phyloP scores from a whole-genome alignment of 805 yeast species.

The Candida verbasci region DNA sequence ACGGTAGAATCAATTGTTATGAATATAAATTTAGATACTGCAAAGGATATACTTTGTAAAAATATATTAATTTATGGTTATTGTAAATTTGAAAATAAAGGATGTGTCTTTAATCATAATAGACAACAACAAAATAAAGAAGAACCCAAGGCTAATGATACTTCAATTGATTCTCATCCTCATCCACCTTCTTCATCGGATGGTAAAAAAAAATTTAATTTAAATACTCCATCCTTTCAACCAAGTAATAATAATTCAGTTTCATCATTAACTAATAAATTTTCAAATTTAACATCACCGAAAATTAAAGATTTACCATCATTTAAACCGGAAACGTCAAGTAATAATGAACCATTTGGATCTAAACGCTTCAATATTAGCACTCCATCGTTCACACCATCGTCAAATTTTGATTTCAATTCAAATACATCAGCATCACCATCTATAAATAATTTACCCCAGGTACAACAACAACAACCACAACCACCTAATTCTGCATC shows the following conservation, averaged over 20 bases:
- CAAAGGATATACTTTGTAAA: conserved; percentile 76
- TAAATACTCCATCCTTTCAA: conserved; percentile 42
- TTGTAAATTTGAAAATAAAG: conserved; percentile 83
- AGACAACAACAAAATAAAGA: conserved; percentile 7
- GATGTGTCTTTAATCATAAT: conserved; percentile 77
- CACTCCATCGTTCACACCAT: conserved; percentile 39
- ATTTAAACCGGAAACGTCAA: conserved; percentile 40
- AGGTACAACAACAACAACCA: background rate
- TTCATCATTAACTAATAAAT: conserved; percentile 23
- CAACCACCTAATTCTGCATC: background rate
- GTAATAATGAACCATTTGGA: conserved; percentile 11
- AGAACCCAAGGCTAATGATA: conserved; percentile 5
- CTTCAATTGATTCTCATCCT: background rate
- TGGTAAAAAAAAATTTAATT: conserved; percentile 27
- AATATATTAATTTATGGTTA: conserved; percentile 82
- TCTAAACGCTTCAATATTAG: conserved; percentile 30
- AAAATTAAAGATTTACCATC: conserved; percentile 44
- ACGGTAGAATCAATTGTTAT: too few relatives aligned
- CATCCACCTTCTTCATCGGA: conserved; percentile 3
- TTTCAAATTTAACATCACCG: conserved; percentile 47
- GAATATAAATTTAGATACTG: conserved; percentile 49
- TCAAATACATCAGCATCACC: conserved; percentile 5
- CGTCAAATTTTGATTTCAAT: conserved; percentile 5
- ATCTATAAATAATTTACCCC: background rate
- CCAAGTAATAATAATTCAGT: conserved; percentile 29